A percentile compares a stretch with the other conserved stretches of the same genome.
These are phyloP conservation scores for Chaetothyriales sp. DNA, from an alignment of 2,329 filamentous ascomycete genomes.

Conservation along the genomic window DNA sequence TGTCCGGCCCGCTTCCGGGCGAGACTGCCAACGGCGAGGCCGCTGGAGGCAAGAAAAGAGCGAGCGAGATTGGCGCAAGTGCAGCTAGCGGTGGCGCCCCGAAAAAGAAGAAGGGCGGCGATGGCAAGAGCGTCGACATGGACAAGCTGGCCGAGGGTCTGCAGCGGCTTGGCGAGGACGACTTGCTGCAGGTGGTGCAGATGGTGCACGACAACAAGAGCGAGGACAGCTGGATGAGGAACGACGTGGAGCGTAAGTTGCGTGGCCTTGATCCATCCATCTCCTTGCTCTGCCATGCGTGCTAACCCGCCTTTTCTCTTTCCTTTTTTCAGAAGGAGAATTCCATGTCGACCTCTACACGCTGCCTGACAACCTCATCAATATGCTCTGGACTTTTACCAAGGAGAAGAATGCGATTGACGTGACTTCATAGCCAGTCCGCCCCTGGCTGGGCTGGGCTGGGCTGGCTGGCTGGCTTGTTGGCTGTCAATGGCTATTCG, in stretches of 20 bases:
- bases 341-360: conserved; percentile 98
- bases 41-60: conserved; percentile 48
- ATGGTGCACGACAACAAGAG: conserved; percentile 97
- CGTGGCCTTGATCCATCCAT: conserved; percentile 1
- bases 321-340: conserved; percentile 63
- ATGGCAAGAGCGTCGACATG: conserved; percentile 60
- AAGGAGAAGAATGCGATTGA: conserved; percentile 24
- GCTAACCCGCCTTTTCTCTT: conserved; percentile 21
- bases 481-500: no score
- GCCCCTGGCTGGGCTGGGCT: neutral
- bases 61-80: conserved; percentile 25
- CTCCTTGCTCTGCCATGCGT: no score
- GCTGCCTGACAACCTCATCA: conserved; percentile 75
- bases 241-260: conserved; percentile 78
- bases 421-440: conserved; percentile 11
- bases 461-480: no score
- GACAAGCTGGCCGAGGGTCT: conserved; percentile 92
- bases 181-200: conserved; percentile 86
- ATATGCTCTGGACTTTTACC: conserved; percentile 88
- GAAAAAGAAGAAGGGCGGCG: conserved; percentile 55
- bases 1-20: conserved; percentile 71
- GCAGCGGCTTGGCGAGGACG: conserved; percentile 79
- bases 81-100: conserved; percentile 48
- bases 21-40: conserved; percentile 40
- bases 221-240: conserved; percentile 88